These are phyloP conservation scores for Stereocaulon alpinum DNA, from an alignment of 495 filamentous ascomycete species.

Conservation along the genomic window DNA sequence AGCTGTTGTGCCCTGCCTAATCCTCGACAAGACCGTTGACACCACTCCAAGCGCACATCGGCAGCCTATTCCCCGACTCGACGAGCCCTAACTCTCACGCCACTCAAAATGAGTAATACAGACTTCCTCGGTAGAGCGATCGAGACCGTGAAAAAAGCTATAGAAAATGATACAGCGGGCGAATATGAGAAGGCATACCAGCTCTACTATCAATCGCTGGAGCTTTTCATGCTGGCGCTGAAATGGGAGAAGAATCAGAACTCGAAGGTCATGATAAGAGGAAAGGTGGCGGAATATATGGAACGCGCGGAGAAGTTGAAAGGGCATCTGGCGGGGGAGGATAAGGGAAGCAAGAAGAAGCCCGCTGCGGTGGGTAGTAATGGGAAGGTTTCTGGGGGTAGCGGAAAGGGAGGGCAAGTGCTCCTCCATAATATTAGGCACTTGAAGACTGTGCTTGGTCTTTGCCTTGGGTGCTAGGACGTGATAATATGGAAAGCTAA, in stretches of 20 bases:
- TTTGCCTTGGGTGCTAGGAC: too few relatives aligned
- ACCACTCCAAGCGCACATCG: not conserved
- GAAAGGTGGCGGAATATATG: conserved; percentile 93
- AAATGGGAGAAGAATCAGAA: conserved; percentile 99
- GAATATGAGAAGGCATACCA: conserved; percentile 97
- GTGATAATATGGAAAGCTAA: too few relatives aligned
- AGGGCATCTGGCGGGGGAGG: conserved; percentile 66
- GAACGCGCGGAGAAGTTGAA: conserved; percentile 96
- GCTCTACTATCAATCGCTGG: conserved; percentile 83
- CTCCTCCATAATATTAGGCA: not conserved
- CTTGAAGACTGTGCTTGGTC: not conserved
- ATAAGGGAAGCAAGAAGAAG: conserved; percentile 62
- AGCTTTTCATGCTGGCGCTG: conserved; percentile 90
- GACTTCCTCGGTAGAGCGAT: conserved; percentile 95
- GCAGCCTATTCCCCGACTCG: not conserved
- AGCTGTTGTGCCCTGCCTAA: not conserved
- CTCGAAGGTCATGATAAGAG: conserved; percentile 91
- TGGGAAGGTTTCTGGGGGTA: conserved; percentile 63
- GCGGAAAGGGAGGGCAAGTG: conserved; percentile 53
- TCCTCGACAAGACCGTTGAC: not conserved
- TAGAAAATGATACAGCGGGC: conserved; percentile 88
- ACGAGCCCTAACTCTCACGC: conserved; percentile 3
- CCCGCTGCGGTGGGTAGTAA: conserved; percentile 78
- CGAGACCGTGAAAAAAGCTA: conserved; percentile 89
- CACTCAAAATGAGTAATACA: conserved; percentile 75